Base-by-base conservation (phyloP, 306 rosid species). In the Quercus berberidifolia region DNA sequence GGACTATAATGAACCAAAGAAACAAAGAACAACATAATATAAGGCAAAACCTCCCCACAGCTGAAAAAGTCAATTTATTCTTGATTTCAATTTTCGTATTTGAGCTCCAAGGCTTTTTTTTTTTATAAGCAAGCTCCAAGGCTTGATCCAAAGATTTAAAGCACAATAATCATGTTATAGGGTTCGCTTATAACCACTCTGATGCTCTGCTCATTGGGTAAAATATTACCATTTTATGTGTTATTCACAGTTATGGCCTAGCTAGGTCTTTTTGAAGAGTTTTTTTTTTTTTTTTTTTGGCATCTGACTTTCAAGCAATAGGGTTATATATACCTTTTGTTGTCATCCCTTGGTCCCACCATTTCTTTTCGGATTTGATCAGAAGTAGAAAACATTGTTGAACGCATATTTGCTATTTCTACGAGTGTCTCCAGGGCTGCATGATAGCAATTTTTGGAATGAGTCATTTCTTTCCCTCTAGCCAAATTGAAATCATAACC, bases 361-460 rank as follows among this genome's bases (percentile, higher is more conserved):
- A 73, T 46, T 79, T 85, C 86, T 77, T 85, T 85, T 65, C 46
- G 87, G 78, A 93, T 87, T 81, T 85, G 85, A 63, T 89, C 64
- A 77, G 83, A 91, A 67, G 87, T 83, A 74, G 82, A 57, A 31
- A 84, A 82, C 84, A 95, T 74, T 58, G 87, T 84, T 8, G 91
- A 84, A 43, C 84, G 94, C 85, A 85, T 77, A 79, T 95, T 91
- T 46, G 97, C 98, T 55, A 95, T 84, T 83, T 89, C 97, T 78
- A 95, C 73, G 2, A 95, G 84, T 31, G 85, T 84, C 74, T 91
- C 98, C 0, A 95, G 85, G 18, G 98, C 99, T 93, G 90, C 83
- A 83, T 33, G 76, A 71, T 38, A 78, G 60, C 71, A 56, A 69
- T 75, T 13, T 26, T 60, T 60, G 77, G 75, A 78, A 83, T 79